A percentile compares a stretch with the other conserved stretches of the same genome.
These are phyloP conservation scores for Nicotiana attenuata DNA, from an alignment of 257 asterid species.

Conservation along the genomic window DNA sequence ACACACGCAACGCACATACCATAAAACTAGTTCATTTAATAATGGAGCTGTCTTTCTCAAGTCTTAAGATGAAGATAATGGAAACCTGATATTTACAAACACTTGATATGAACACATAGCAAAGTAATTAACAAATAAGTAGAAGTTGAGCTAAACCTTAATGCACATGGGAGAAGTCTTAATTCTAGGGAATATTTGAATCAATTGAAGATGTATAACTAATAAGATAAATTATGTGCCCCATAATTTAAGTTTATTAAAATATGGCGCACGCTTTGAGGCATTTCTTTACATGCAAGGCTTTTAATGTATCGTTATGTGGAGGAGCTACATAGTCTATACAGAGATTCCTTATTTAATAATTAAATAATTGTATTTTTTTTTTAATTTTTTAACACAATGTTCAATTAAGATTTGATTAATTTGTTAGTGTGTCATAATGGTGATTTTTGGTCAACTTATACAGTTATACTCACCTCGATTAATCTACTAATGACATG, in stretches of 20 bases:
- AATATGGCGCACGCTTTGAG: background rate
- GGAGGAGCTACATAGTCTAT: background rate
- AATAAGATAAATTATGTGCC: background rate
- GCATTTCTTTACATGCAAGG: background rate
- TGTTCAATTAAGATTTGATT: background rate
- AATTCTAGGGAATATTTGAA: background rate
- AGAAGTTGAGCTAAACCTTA: background rate
- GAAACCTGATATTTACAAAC: background rate
- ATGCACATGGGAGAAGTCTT: background rate
- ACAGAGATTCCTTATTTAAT: background rate
- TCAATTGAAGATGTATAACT: background rate
- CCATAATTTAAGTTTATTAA: background rate
- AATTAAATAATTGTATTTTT: too few species aligned
- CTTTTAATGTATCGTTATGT: too few species aligned
- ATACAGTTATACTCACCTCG: background rate
- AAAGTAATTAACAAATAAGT: too few species aligned
- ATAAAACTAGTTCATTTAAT: too few species aligned
- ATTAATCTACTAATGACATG: background rate
- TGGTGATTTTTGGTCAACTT: background rate
- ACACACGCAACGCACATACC: too few species aligned
- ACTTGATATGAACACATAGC: background rate
- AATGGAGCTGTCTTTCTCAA: too few species aligned
- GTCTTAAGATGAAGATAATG: background rate
- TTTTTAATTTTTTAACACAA: background rate
- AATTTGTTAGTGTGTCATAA: too few species aligned